These are phyloP conservation scores for Zizania latifolia DNA, from an alignment of 176 grass and related monocot genomes.

Conservation along the genomic window DNA sequence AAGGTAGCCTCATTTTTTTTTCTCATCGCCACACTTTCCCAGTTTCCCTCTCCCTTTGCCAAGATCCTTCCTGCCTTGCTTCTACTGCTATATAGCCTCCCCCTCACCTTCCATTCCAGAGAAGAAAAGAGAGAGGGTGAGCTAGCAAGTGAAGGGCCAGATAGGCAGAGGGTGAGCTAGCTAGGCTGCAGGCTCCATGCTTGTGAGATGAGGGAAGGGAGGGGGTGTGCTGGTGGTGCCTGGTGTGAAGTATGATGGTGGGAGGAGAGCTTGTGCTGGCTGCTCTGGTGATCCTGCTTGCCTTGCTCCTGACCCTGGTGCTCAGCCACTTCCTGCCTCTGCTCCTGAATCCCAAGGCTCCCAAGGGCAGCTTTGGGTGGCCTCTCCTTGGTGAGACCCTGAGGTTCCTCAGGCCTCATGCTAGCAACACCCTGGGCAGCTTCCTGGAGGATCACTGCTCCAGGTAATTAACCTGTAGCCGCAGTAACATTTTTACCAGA, in stretches of 20 bases:
- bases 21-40: neutral
- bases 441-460: slow-evolving; percentile 72
- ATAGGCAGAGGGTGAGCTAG: slow-evolving; percentile 7
- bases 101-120: slow-evolving; percentile 24
- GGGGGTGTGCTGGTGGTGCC: neutral
- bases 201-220: too few relatives aligned
- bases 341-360: slow-evolving; percentile 50
- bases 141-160: too few relatives aligned
- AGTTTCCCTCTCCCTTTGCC: slow-evolving; percentile 1
- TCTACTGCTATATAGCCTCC: slow-evolving; percentile 43
- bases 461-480: slow-evolving; percentile 44
- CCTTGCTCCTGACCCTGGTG: slow-evolving; percentile 40
- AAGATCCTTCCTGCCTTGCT: slow-evolving; percentile 44
- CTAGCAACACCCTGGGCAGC: slow-evolving; percentile 60
- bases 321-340: slow-evolving; percentile 68
- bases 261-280: slow-evolving; percentile 35
- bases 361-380: slow-evolving; percentile 77
- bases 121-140: neutral
- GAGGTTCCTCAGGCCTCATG: slow-evolving; percentile 62
- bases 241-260: slow-evolving; percentile 39
- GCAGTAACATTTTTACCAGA: neutral
- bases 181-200: neutral
- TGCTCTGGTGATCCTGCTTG: slow-evolving; percentile 34
- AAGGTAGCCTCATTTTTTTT: slow-evolving; percentile 35
- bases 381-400: slow-evolving; percentile 80